These are phyloP conservation scores for Digitaria exilis DNA, from an alignment of 202 grass and related monocot species.

Conservation along the genomic window DNA sequence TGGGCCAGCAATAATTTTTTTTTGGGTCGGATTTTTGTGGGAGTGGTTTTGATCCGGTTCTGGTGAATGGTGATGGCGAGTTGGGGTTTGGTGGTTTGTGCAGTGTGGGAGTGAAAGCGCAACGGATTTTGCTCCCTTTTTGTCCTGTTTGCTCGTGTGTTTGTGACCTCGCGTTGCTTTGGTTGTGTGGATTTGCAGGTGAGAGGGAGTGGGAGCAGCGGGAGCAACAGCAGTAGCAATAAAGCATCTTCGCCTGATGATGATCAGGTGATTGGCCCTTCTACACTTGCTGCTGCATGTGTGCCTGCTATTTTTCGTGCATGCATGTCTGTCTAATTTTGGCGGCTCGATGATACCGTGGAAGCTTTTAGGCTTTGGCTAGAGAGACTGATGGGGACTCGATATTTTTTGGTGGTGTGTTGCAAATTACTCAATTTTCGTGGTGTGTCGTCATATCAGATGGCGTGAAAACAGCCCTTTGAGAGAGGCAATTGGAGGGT, in stretches of 20 bases:
- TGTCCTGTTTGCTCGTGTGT: not conserved
- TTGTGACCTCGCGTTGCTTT: conserved; percentile 22
- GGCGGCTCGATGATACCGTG: not conserved
- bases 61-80: conserved; percentile 17
- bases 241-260: conserved; percentile 46
- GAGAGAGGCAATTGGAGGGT: not conserved
- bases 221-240: conserved; percentile 51
- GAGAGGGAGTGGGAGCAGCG: conserved; percentile 47
- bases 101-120: conserved; percentile 23
- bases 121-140: not conserved
- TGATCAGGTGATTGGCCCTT: conserved; percentile 47
- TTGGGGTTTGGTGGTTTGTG: conserved; percentile 41
- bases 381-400: not conserved
- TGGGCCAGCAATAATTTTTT: not conserved
- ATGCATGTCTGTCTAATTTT: conserved; percentile 31
- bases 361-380: not conserved
- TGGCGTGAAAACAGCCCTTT: not conserved
- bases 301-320: not conserved
- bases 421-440: conserved; percentile 9
- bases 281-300: conserved; percentile 26
- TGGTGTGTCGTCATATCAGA: not conserved
- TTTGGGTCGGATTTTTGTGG: not conserved
- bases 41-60: conserved; percentile 25
- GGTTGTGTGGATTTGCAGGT: conserved; percentile 34
- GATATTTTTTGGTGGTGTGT: not conserved